These are phyloP conservation scores for Penicillium mononematosum DNA, from an alignment of 495 filamentous ascomycete species.

Conservation along the genomic window DNA sequence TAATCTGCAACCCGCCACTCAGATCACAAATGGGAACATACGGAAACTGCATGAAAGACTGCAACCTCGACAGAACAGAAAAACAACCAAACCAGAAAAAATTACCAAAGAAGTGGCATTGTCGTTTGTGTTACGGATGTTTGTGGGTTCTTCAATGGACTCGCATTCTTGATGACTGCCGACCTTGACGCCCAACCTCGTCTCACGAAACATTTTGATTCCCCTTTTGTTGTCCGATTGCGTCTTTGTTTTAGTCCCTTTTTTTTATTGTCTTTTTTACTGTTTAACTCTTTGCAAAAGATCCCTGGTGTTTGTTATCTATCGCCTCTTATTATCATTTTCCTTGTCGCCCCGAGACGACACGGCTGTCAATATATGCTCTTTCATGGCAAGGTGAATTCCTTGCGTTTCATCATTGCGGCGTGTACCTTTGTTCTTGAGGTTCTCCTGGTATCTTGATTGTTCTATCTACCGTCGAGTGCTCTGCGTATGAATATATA, in stretches of 20 bases:
- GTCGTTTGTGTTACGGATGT: conserved; percentile 25
- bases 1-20: conserved; percentile 12
- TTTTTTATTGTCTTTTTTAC: conserved; percentile 18
- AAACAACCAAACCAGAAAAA: conserved; percentile 4
- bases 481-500: background rate
- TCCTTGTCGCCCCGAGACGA: conserved; percentile 25
- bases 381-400: conserved; percentile 18
- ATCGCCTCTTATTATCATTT: conserved; percentile 22
- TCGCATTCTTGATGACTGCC: conserved; percentile 36
- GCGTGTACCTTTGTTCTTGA: background rate
- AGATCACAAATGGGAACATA: conserved; percentile 21
- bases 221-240: conserved; percentile 43
- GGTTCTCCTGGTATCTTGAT: conserved; percentile 1
- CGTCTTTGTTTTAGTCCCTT: conserved; percentile 24
- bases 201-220: conserved; percentile 49
- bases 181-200: conserved; percentile 42
- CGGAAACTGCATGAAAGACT: conserved; percentile 11
- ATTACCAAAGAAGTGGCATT: conserved; percentile 14
- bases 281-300: conserved; percentile 20
- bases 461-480: background rate
- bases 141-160: conserved; percentile 28
- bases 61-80: conserved; percentile 20
- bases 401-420: conserved; percentile 11
- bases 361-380: conserved; percentile 35
- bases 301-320: conserved; percentile 20